These are phyloP conservation scores for Stachybotrys chartarum DNA, from an alignment of 2,329 filamentous ascomycete genomes.

Conservation along the genomic window DNA sequence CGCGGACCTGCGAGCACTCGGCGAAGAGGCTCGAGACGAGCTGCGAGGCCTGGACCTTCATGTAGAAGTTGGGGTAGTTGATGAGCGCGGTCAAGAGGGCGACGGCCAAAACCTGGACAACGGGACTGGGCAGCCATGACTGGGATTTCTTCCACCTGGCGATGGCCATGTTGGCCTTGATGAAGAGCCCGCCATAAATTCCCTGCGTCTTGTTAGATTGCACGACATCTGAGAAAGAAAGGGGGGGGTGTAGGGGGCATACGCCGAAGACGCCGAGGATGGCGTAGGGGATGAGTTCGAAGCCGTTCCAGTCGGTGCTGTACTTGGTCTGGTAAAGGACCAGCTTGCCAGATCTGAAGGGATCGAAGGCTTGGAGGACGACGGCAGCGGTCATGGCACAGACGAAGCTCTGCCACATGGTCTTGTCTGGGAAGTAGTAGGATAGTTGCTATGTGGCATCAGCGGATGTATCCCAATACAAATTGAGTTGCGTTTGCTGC, in stretches of 20 bases:
- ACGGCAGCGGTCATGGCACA: constrained; percentile 99
- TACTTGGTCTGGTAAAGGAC: constrained; percentile 96
- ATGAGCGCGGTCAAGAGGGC: constrained; percentile 77
- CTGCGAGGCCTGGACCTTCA: constrained; percentile 86
- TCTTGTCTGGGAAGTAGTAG: constrained; percentile 98
- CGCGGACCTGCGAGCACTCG: constrained; percentile 74
- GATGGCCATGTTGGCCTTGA: constrained; percentile 85
- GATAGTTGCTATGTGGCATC: constrained; percentile 63
- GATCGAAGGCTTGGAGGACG: constrained; percentile 85
- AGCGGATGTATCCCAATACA: constrained; percentile 3
- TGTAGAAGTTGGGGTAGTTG: constrained; percentile 94
- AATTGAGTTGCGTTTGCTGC: constrained; percentile 1
- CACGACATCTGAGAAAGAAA: constrained; percentile 6
- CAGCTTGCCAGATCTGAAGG: constrained; percentile 90
- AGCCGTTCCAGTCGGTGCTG: constrained; percentile 84
- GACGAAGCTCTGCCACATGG: constrained; percentile 99
- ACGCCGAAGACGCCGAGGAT: constrained; percentile 77
- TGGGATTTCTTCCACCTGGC: constrained; percentile 69
- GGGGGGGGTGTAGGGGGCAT: constrained; percentile 13
- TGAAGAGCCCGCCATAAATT: constrained; percentile 91
- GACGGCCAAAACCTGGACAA: constrained; percentile 73
- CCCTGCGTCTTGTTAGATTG: constrained; percentile 38
- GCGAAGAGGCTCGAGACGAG: constrained; percentile 88
- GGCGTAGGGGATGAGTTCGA: constrained; percentile 84
- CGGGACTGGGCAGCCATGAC: constrained; percentile 61